phyloP scores from a whole-genome alignment of 768 basidiomycete genomes.

The Clitopilus passeckerianus region DNA sequence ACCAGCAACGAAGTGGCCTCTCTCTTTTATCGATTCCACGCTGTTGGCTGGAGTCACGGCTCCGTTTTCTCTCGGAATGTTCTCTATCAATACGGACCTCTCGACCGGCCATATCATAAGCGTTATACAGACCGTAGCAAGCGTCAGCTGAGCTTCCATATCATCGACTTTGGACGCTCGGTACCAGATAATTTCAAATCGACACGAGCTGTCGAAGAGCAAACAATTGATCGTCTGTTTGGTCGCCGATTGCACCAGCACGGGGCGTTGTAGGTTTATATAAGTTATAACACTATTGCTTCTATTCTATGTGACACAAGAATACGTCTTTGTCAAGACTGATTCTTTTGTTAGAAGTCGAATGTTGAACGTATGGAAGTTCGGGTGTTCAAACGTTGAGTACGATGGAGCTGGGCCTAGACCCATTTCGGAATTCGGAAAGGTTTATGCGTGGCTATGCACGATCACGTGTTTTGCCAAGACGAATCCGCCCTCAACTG shows the following conservation, averaged over 20 bases:
- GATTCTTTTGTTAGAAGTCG: too few species aligned
- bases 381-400: too few species aligned
- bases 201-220: neutral
- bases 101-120: conserved; percentile 6
- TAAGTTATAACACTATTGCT: too few species aligned
- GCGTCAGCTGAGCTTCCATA: conserved; percentile 26
- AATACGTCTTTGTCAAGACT: too few species aligned
- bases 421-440: too few species aligned
- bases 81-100: conserved; percentile 28
- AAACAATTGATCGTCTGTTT: neutral
- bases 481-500: neutral
- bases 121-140: conserved; percentile 4
- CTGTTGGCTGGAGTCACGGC: conserved; percentile 27
- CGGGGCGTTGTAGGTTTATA: too few species aligned
- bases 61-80: conserved; percentile 35
- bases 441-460: neutral
- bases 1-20: conserved; percentile 33
- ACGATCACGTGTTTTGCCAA: neutral
- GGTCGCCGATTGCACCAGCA: neutral
- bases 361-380: too few species aligned
- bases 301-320: too few species aligned
- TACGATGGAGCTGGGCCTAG: too few species aligned
- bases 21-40: conserved; percentile 32
- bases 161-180: conserved; percentile 35
- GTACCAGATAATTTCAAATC: neutral